Evolutionary conservation across 176 grass and related monocot genomes (phyloP).

Genomic region (Aechmea fasciata): DNA sequence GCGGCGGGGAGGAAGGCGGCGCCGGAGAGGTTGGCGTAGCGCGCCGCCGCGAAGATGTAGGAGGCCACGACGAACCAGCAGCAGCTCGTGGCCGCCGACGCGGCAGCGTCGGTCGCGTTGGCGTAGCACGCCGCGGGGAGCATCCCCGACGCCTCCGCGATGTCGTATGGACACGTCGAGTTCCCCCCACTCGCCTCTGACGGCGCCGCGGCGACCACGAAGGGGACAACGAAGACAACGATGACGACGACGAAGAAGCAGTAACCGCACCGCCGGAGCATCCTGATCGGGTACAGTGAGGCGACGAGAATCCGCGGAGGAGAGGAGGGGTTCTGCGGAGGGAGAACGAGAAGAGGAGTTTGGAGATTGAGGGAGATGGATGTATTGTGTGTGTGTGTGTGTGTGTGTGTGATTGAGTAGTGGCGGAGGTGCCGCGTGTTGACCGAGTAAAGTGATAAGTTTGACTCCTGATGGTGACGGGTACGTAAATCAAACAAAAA

Average conservation of each 20-base stretch:
- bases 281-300: neutral
- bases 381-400: too few relatives aligned
- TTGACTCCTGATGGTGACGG: too few relatives aligned
- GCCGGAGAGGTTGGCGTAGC: constrained; percentile 36
- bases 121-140: constrained; percentile 50
- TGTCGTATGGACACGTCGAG: constrained; percentile 46
- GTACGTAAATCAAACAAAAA: too few relatives aligned
- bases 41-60: constrained; percentile 38
- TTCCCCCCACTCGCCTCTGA: neutral
- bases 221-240: neutral
- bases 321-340: neutral
- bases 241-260: neutral
- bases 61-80: constrained; percentile 61
- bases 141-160: constrained; percentile 26
- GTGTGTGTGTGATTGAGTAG: too few relatives aligned
- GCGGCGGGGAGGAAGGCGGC: constrained; percentile 32
- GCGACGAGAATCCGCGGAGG: neutral
- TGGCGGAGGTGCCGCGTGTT: too few relatives aligned
- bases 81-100: constrained; percentile 32
- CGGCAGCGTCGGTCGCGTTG: constrained; percentile 30
- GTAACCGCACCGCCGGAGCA: constrained; percentile 3
- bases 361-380: too few relatives aligned
- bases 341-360: too few relatives aligned
- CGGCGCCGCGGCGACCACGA: constrained; percentile 9
- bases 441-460: too few relatives aligned